phyloP scores from a whole-genome alignment of 192 early-diverging fungal genomes.

The Coemansia sp. region DNA sequence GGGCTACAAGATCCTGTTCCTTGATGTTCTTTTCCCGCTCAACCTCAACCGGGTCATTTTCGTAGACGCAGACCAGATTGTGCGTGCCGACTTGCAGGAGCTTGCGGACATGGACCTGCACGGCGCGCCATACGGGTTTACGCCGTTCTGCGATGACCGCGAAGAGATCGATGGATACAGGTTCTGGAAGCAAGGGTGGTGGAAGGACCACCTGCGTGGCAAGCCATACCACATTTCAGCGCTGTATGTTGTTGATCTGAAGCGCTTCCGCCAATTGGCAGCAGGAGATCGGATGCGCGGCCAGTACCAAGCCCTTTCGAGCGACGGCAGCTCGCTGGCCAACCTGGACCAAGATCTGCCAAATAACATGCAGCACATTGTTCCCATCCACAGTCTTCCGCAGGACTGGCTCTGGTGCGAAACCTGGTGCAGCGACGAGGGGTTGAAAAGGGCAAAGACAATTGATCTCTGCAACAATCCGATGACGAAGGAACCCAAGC shows the following conservation, averaged over 20 bases:
- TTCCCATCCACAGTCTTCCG: constrained; percentile 90
- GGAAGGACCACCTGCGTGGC: constrained; percentile 83
- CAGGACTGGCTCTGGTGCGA: constrained; percentile 99
- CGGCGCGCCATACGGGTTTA: constrained; percentile 96
- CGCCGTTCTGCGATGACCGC: constrained; percentile 92
- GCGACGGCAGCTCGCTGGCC: constrained; percentile 85
- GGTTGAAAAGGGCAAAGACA: constrained; percentile 85
- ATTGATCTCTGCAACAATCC: constrained; percentile 99
- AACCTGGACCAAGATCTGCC: constrained; percentile 99
- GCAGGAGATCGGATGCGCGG: constrained; percentile 92
- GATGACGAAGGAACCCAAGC: constrained; percentile 97
- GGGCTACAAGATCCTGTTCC: constrained; percentile 99
- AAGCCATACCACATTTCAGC: constrained; percentile 97
- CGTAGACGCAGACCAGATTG: constrained; percentile 98
- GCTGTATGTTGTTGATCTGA: constrained; percentile 94
- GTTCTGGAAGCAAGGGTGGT: constrained; percentile 98
- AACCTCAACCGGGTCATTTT: constrained; percentile 93
- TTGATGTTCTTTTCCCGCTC: constrained; percentile 97
- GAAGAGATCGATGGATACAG: constrained; percentile 94
- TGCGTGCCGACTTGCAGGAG: constrained; percentile 93
- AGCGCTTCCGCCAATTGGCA: constrained; percentile 87
- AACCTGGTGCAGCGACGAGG: constrained; percentile 95
- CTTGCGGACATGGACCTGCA: constrained; percentile 89
- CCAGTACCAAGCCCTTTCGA: constrained; percentile 90
- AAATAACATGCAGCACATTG: constrained; percentile 92